phyloP scores from a whole-genome alignment of 345 rosid genomes.

The Odontarrhena argentea region DNA sequence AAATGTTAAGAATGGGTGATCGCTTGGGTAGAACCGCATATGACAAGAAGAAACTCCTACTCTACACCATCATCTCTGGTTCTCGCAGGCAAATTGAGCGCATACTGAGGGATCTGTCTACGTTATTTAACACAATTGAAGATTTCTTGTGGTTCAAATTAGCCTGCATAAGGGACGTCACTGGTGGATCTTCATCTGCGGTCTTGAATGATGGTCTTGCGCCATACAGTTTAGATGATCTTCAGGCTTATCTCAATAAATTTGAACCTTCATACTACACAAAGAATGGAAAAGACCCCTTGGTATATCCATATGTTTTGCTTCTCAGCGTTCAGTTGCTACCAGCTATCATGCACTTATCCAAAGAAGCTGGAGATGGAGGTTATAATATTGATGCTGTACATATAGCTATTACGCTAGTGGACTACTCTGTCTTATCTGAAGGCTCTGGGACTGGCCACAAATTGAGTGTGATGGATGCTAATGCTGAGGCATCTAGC shows the following conservation, averaged over 20 bases:
- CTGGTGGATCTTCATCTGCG: slow-evolving; percentile 63
- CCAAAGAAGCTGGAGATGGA: slow-evolving; percentile 85
- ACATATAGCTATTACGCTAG: slow-evolving; percentile 77
- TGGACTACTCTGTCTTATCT: slow-evolving; percentile 76
- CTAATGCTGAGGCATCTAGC: slow-evolving; percentile 86
- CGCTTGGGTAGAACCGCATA: slow-evolving; percentile 87
- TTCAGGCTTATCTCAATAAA: slow-evolving; percentile 91
- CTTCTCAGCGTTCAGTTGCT: slow-evolving; percentile 87
- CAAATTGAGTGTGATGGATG: slow-evolving; percentile 84
- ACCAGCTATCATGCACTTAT: slow-evolving; percentile 76
- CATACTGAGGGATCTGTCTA: slow-evolving; percentile 78
- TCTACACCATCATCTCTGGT: slow-evolving; percentile 88
- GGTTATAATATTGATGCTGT: slow-evolving; percentile 82
- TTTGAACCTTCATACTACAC: slow-evolving; percentile 95
- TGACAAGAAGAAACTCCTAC: slow-evolving; percentile 92
- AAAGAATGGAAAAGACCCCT: slow-evolving; percentile 93
- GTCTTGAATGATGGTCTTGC: slow-evolving; percentile 66
- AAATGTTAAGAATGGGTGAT: slow-evolving; percentile 89
- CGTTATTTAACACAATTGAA: slow-evolving; percentile 89
- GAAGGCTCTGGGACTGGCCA: slow-evolving; percentile 69
- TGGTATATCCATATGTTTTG: slow-evolving; percentile 89
- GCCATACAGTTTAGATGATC: slow-evolving; percentile 87
- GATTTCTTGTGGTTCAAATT: slow-evolving; percentile 96
- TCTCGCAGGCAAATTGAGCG: slow-evolving; percentile 90
- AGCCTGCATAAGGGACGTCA: slow-evolving; percentile 66